A percentile compares a stretch with the other conserved stretches of the same genome.
Conservation (phyloP, 257 asterid genomes). For the Przewalskia tangutica region DNA sequence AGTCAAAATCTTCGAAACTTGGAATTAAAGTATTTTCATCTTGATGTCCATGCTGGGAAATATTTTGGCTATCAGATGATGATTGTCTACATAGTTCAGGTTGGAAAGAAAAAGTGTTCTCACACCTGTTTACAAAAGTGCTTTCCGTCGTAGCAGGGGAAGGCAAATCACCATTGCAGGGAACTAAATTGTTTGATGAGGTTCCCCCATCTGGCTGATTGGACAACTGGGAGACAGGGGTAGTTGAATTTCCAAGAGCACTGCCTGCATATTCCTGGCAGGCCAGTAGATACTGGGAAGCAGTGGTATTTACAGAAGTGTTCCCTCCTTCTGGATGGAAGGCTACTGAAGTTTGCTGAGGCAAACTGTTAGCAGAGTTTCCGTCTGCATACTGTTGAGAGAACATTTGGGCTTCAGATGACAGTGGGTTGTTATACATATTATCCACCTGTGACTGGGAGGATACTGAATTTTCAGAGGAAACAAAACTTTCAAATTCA, state of each 20-base stretch:
- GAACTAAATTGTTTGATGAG: constrained; percentile 16
- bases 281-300: constrained; percentile 9
- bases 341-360: constrained; percentile 14
- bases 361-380: constrained; percentile 10
- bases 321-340: constrained; percentile 15
- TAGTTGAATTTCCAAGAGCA: constrained; percentile 3
- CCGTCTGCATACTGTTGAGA: constrained; percentile 17
- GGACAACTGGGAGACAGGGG: constrained; percentile 21
- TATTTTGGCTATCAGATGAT: constrained; percentile 13
- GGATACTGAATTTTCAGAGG: constrained; percentile 6
- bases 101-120: constrained; percentile 12
- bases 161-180: constrained; percentile 14
- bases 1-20: constrained; percentile 15
- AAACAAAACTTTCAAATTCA: not conserved
- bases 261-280: not conserved
- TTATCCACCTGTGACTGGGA: constrained; percentile 1
- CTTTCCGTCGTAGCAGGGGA: constrained; percentile 13
- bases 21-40: constrained; percentile 12
- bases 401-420: constrained; percentile 20
- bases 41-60: constrained; percentile 18
- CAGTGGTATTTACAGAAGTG: constrained; percentile 7
- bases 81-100: not conserved
- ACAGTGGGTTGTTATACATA: constrained; percentile 10
- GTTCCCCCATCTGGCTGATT: constrained; percentile 16
- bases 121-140: constrained; percentile 3